Base-by-base conservation (phyloP, 2,329 filamentous ascomycete species). In the Alternaria longipes region DNA sequence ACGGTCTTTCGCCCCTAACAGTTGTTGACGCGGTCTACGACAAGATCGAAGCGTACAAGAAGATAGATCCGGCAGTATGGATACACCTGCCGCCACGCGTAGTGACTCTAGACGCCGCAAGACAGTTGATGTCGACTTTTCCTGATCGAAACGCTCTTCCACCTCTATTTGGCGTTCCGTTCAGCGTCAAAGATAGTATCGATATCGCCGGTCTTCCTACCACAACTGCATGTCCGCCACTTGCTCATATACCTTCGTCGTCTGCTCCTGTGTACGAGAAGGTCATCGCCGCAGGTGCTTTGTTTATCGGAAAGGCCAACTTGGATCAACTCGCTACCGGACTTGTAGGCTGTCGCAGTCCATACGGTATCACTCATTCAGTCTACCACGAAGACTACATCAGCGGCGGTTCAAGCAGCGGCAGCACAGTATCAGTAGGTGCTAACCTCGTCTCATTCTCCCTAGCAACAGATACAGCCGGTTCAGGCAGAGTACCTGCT, bases 261-360 rank as follows among this genome's bases (percentile, higher is more conserved):
- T 85, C 87, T 64, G 84, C 85, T 0, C 79, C 83, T 0, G 80
- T 85, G 0, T 84, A 89, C 7, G 72, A 77, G 1, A 84, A 82
- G 5, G 72, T 88, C 11, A 80, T 82, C 14, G 67, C 75, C 2
- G 83, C 84, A 5, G 86, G 86, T 3, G 86, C 84, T 2, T 78
- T 89, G 5, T 84, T 89, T 49, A 78, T 89, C 3, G 87, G 85
- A 34, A 89, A 89, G 70, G 81, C 84, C 0, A 89, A 88, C 63
- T 81, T 89, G 55, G 87, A 90, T 69, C 87, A 89, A 72, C 80
- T 89, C 4, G 87, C 87, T 3, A 89, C 87, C 0, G 87, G 87
- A 0, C 79, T 89, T 3, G 85, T 83, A 12, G 87, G 87, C 16
- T 86, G 84, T 47, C 82, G 86, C 26, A 87, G 85, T 2, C 85